A percentile compares a stretch with the other conserved stretches of the same genome.
phyloP scores from a whole-genome alignment of 1,139 yeast genomes.

The Insectozyma bohioensis region DNA sequence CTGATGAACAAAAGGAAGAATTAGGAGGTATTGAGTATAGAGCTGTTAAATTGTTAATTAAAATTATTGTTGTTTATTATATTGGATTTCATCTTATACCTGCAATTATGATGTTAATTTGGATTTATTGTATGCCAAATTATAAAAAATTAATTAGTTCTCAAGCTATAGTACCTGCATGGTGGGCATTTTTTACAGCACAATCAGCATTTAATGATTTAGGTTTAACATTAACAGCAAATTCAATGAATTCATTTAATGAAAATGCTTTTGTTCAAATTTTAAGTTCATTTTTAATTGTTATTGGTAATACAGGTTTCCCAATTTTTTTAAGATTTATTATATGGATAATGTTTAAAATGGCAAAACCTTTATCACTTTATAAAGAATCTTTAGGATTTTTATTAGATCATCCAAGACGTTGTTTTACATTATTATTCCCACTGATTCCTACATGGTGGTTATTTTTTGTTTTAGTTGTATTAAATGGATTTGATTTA shows the following conservation, averaged over 20 bases:
- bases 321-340: slow-evolving; percentile 77
- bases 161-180: slow-evolving; percentile 67
- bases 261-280: slow-evolving; percentile 64
- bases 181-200: slow-evolving; percentile 93
- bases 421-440: slow-evolving; percentile 89
- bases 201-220: slow-evolving; percentile 79
- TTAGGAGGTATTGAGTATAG: slow-evolving; percentile 97
- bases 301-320: slow-evolving; percentile 92
- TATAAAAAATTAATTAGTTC: slow-evolving; percentile 45
- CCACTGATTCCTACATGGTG: slow-evolving; percentile 97
- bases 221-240: slow-evolving; percentile 77
- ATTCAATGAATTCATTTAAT: slow-evolving; percentile 71
- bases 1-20: slow-evolving; percentile 86
- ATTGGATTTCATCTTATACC: slow-evolving; percentile 72
- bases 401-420: slow-evolving; percentile 90
- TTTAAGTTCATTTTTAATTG: slow-evolving; percentile 64
- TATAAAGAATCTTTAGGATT: slow-evolving; percentile 80
- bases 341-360: slow-evolving; percentile 74
- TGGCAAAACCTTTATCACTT: slow-evolving; percentile 65
- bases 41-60: slow-evolving; percentile 74
- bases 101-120: slow-evolving; percentile 60
- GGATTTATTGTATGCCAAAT: slow-evolving; percentile 49
- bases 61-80: slow-evolving; percentile 65
- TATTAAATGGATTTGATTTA: slow-evolving; percentile 74
- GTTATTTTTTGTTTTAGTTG: slow-evolving; percentile 72